Conservation (phyloP, 345 rosid species). For the Eutrema japonicum region DNA sequence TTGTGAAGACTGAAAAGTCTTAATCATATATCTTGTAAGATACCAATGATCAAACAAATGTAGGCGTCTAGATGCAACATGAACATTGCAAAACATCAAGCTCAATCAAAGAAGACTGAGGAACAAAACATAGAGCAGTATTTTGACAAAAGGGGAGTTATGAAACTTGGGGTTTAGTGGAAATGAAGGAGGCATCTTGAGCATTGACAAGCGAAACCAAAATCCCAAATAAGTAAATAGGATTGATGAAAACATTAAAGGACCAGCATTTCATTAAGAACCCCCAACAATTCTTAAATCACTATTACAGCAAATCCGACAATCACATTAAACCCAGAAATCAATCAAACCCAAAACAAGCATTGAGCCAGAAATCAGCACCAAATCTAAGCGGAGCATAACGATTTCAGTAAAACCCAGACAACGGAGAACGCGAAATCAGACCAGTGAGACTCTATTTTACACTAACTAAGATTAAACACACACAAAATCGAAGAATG, state of each 20-base stretch:
- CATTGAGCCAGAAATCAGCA: constrained; percentile 4
- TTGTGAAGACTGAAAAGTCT: neutral
- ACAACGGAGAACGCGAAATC: neutral
- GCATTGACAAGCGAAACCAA: neutral
- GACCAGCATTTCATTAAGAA: constrained; percentile 8
- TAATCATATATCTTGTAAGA: neutral
- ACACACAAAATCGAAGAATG: constrained; percentile 13
- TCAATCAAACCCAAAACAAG: constrained; percentile 8
- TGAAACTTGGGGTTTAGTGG: neutral
- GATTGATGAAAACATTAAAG: constrained; percentile 15
- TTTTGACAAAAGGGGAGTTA: neutral
- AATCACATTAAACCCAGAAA: constrained; percentile 27
- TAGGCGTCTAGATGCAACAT: neutral
- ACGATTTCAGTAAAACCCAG: constrained; percentile 20
- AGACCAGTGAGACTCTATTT: neutral
- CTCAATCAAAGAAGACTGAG: neutral
- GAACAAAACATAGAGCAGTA: constrained; percentile 1
- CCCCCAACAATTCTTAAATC: constrained; percentile 9
- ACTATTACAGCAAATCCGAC: constrained; percentile 10
- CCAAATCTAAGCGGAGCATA: constrained; percentile 6
- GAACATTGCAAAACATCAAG: neutral
- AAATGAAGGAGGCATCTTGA: neutral
- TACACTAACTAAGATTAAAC: neutral
- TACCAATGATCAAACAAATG: neutral
- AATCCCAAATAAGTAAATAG: neutral